These are phyloP conservation scores for Fusarium pininemorale DNA, from an alignment of 2,329 filamentous ascomycete genomes.

Conservation along the genomic window DNA sequence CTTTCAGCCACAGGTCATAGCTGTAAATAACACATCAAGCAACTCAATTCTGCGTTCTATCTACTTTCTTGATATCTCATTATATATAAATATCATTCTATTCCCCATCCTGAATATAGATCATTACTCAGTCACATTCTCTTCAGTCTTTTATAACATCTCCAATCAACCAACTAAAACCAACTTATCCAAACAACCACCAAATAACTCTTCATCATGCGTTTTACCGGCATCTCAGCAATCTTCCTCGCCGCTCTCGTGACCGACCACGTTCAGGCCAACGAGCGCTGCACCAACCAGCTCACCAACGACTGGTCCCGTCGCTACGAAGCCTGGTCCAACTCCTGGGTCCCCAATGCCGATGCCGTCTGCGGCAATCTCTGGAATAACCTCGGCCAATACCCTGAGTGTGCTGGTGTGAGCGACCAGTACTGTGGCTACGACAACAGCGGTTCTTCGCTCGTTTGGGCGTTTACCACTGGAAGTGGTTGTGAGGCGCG, in stretches of 20 bases:
- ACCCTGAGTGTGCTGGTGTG: background rate
- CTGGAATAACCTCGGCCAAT: background rate
- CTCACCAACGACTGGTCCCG: background rate
- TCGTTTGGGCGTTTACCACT: background rate
- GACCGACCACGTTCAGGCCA: background rate
- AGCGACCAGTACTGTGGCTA: background rate
- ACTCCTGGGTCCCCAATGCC: background rate
- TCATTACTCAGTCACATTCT: background rate
- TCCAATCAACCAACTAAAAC: background rate
- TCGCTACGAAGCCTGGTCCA: background rate
- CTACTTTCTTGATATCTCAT: fast-evolving
- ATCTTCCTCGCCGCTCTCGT: background rate
- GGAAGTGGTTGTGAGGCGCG: background rate
- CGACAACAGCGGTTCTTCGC: background rate
- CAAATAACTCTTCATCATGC: background rate
- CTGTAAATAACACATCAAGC: background rate
- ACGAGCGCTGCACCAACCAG: background rate
- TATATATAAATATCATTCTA: background rate
- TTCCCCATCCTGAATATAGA: fast-evolving
- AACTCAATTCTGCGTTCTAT: background rate
- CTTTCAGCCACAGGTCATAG: background rate
- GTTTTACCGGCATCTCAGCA: background rate
- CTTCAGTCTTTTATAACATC: background rate
- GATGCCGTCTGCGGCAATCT: background rate
- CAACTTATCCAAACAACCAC: fast-evolving